Evolutionary conservation across 1,284 basidiomycete species (phyloP), one percentile per base, ranked within the genome.

Genomic region (Moesziomyces globuligerus): DNA sequence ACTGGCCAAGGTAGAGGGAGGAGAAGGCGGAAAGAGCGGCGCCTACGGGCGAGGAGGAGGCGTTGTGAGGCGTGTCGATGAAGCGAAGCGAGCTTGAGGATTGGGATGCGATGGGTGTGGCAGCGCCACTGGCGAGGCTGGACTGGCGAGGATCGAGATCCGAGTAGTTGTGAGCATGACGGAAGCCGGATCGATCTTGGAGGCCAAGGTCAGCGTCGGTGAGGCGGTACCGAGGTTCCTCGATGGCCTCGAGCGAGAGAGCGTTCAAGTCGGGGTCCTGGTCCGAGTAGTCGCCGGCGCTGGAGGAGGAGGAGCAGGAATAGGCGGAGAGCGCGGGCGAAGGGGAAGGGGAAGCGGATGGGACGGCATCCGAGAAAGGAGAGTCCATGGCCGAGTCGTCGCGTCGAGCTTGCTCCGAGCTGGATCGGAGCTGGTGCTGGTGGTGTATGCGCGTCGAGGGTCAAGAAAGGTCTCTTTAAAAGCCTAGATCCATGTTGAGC

Each of bases 281-380:
- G 11, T 71, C 68, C 13, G 68, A 69, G 13, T 58, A 48, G 47
- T 70, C 66, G 25, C 51, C 57, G 11, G 48, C 42, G 29, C 57
- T 67, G 11, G 65, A 60, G 25, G 70, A 34, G 20, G 71, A 67
- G 3, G 71, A 54, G 52, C 54, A 72, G 17, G 70, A 70, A 34
- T 62, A 75, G 13, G 73, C 73, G 4, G 71, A 73, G 8, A 75
- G 49, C 3, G 70, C 65, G 7, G 73, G 73, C 7, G 73, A 75
- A 1, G 73, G 67, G 0, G 71, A 64, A 0, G 72, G 64, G 10
- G 65, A 60, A 2, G 70, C 58, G 18, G 64, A 72, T 3, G 47
- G 48, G 23, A 53, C 48, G 3, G 64, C 64, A 21, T 65, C 61
- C 3, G 54, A 48, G 4, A 25, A 29, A 6, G 60, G 56, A 7